Percentiles rank a stretch among this genome's conserved stretches.
phyloP scores from a whole-genome alignment of 306 rosid genomes.

The barrel medic (Medicago truncatula) region MtrunA17r5.0-ANR NC_053045.1:40651001-40651500 shows the following conservation, averaged over 20 bases:
- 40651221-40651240: neutral
- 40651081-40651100: conserved; percentile 5
- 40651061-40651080: conserved; percentile 57
- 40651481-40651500: too few relatives aligned
- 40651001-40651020: conserved; percentile 11
- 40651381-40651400: too few relatives aligned
- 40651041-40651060: conserved; percentile 97
- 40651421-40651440: too few relatives aligned
- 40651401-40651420: too few relatives aligned
- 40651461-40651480: too few relatives aligned
- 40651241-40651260: neutral
- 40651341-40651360: neutral
- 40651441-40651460: too few relatives aligned
- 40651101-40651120: conserved; percentile 25
- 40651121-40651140: conserved; percentile 31
- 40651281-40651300: conserved; percentile 12
- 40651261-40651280: neutral
- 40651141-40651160: neutral
- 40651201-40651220: neutral
- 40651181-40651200: neutral
- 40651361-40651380: neutral
- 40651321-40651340: neutral
- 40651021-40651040: conserved; percentile 78
- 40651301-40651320: neutral
- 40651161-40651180: neutral